Percentiles rank a stretch among this genome's conserved stretches.
These are phyloP conservation scores for Trypanosoma caninum DNA, from an alignment of 208 protist species.

Conservation along the genomic window DNA sequence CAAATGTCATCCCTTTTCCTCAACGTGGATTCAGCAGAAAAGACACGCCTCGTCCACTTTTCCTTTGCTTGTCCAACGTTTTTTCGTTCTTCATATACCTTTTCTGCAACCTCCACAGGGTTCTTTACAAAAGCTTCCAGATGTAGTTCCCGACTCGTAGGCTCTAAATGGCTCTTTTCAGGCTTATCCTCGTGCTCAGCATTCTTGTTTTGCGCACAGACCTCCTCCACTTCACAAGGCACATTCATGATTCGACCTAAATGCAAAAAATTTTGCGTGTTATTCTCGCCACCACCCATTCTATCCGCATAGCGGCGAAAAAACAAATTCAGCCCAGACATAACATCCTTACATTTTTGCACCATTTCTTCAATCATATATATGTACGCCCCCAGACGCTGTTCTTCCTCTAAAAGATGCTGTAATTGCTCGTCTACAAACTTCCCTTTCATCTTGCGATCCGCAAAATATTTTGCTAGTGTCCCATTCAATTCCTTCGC, in stretches of 20 bases:
- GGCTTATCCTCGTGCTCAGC: slow-evolving; percentile 18
- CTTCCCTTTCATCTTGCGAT: slow-evolving; percentile 5
- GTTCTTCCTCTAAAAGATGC: not conserved
- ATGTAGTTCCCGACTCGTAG: slow-evolving; percentile 39
- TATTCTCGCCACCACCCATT: no score
- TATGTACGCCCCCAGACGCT: not conserved
- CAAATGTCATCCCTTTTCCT: not conserved
- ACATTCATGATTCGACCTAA: no score
- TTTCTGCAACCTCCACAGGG: slow-evolving; percentile 54
- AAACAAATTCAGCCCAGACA: not conserved
- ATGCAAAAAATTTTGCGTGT: no score
- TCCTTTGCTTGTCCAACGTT: slow-evolving; percentile 22
- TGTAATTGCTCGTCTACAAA: slow-evolving; percentile 11
- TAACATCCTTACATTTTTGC: not conserved
- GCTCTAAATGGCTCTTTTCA: no score
- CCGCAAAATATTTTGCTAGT: slow-evolving; percentile 17
- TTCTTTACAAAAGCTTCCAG: slow-evolving; percentile 37
- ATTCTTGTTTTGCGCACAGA: no score
- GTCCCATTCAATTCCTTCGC: slow-evolving; percentile 8
- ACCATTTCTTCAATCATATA: not conserved
- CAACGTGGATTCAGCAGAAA: not conserved
- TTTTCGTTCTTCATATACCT: slow-evolving; percentile 33
- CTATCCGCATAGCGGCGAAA: no score
- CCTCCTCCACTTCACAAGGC: no score
- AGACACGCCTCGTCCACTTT: not conserved